Evolutionary conservation across 352 stramenopile species (phyloP), one percentile per base, ranked within the genome.

Genomic region (Pythium insidiosum): DNA sequence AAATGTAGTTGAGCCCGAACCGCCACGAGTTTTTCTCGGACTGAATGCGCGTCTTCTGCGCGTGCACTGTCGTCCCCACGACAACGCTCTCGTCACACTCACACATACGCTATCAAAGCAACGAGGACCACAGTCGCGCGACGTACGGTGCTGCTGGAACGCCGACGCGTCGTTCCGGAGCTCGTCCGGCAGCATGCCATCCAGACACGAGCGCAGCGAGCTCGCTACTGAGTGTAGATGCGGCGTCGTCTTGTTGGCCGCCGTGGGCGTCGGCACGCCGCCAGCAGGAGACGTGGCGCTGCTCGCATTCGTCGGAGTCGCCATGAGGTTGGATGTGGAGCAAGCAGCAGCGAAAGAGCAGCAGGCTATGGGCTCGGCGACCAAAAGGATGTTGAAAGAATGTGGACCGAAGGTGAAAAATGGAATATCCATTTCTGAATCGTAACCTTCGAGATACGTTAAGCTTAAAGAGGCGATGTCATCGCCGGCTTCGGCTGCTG

Each of bases 1-100:
- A 91, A 22, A 93, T 67, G 57, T 93, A 93, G 63, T 93, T 91
- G 47, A 93, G 68, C 4, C 81, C 78, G 46, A 88, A 90, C 31
- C 79, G 79, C 81, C 81, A 93, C 52, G 78, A 88, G 47, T 88
- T 90, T 52, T 91, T 91, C 53, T 93, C 77, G 0, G 70, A 67
- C 50, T 84, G 78, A 24, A 93, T 66, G 15, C 77, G 70, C 18
- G 50, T 61, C 62, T 84, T 84, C 39, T 93, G 81, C 36, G 78
- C 63, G n/a, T 66, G 51, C 56, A 93, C 80, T 92, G 28, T 15
- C 9, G 15, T 33, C 28, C 9, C 28, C 28, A 37, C 0, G 2
- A 24, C 11, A 29, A n/a, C n/a, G n/a, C n/a, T n/a, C n/a, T n/a
- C n/a, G n/a, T 15, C 20, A 45, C n/a, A 52, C 22, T 21, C 31